These are phyloP conservation scores for Kluyveromyces marxianus DNA, from an alignment of 1,139 yeast genomes.

Conservation along the genomic window DNA sequence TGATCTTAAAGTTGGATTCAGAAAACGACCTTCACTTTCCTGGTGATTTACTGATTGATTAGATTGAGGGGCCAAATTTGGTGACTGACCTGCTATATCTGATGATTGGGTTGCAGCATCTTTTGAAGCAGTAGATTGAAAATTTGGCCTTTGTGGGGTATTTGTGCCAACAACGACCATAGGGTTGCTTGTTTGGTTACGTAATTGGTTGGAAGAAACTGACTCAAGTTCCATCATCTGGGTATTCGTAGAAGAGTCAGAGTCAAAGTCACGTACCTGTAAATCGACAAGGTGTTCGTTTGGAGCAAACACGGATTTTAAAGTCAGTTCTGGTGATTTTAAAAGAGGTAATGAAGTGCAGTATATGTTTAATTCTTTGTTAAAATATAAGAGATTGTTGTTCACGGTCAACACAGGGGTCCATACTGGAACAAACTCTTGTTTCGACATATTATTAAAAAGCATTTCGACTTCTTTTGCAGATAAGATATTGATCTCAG, in stretches of 20 bases:
- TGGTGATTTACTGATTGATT: not conserved
- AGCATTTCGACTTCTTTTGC: constrained; percentile 33
- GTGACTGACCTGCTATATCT: not conserved
- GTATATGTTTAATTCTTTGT: constrained; percentile 50
- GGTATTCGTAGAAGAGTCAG: not conserved
- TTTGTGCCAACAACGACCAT: not conserved
- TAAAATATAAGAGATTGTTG: constrained; percentile 53
- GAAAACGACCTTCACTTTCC: not conserved
- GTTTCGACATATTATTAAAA: constrained; percentile 26
- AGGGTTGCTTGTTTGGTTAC: not conserved
- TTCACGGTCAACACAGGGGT: constrained; percentile 44
- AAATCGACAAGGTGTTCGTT: constrained; percentile 25
- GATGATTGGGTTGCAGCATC: not conserved
- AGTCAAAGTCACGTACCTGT: constrained; percentile 14
- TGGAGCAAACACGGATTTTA: constrained; percentile 25
- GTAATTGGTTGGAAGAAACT: not conserved
- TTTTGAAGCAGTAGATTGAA: not conserved
- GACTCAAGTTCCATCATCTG: constrained; percentile 5
- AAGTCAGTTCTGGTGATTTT: constrained; percentile 32
- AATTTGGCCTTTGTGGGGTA: not conserved
- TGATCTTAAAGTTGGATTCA: not conserved
- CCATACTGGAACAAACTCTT: constrained; percentile 35
- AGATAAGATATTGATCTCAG: constrained; percentile 25
- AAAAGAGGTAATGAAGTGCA: constrained; percentile 50
- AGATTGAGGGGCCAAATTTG: not conserved